Percentiles rank a stretch among this genome's conserved stretches.
Conservation (phyloP, 441 rosid genomes). For the Populus trichocarpa region DNA sequence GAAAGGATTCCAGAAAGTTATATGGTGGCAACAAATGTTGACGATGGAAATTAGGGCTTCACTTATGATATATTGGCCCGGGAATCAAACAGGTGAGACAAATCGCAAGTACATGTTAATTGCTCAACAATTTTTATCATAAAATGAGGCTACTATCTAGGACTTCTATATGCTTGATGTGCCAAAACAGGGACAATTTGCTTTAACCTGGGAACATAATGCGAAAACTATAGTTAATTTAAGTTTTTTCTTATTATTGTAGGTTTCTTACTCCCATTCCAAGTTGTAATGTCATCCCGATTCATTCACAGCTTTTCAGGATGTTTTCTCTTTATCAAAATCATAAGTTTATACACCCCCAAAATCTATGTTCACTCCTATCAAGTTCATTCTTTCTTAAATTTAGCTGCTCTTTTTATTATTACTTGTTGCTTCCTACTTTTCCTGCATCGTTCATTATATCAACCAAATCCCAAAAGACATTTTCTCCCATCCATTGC, state of each 20-base stretch:
- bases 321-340: background rate
- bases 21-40: background rate
- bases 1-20: background rate
- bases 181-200: background rate
- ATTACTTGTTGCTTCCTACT: too few relatives aligned
- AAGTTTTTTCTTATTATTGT: background rate
- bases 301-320: background rate
- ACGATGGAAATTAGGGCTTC: background rate
- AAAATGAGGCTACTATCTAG: background rate
- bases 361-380: background rate
- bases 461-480: background rate
- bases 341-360: background rate
- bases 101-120: background rate
- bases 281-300: background rate
- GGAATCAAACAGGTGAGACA: background rate
- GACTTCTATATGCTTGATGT: background rate
- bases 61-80: background rate
- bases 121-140: background rate
- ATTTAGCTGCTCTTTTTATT: background rate
- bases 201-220: background rate
- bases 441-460: background rate
- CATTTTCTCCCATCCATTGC: background rate
- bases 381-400: background rate
- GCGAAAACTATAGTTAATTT: background rate
- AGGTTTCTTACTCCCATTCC: background rate